These are phyloP conservation scores for Botrytis hyacinthi DNA, from an alignment of 2,329 filamentous ascomycete genomes.

Conservation along the genomic window DNA sequence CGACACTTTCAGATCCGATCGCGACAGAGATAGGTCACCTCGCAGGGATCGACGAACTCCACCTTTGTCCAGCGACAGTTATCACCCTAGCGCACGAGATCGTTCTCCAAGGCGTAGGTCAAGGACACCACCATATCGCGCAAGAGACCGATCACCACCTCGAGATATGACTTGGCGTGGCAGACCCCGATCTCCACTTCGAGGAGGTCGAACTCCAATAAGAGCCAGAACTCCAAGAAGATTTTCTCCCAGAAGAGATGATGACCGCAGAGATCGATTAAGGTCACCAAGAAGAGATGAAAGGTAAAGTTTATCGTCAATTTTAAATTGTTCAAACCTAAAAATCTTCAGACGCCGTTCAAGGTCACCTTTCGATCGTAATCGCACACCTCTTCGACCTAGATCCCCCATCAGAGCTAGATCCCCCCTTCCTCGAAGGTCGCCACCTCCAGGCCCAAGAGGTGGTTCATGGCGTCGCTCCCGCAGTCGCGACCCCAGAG, in stretches of 20 bases:
- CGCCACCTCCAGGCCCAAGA: constrained; percentile 40
- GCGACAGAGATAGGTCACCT: constrained; percentile 33
- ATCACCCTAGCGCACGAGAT: constrained; percentile 33
- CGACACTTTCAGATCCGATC: constrained; percentile 33
- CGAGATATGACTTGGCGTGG: constrained; percentile 31
- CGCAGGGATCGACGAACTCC: constrained; percentile 32
- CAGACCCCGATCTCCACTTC: constrained; percentile 33
- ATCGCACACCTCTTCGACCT: constrained; percentile 33
- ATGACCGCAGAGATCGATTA: constrained; percentile 42
- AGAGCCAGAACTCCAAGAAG: constrained; percentile 37
- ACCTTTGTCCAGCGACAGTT: constrained; percentile 34
- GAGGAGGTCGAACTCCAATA: constrained; percentile 40
- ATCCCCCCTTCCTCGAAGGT: constrained; percentile 38
- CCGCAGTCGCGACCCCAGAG: constrained; percentile 52
- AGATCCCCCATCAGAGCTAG: constrained; percentile 31
- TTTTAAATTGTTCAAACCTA: constrained; percentile 14
- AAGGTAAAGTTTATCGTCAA: constrained; percentile 24
- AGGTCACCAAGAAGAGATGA: constrained; percentile 37
- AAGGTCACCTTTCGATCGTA: constrained; percentile 39
- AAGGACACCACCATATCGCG: constrained; percentile 34
- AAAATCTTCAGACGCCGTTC: constrained; percentile 36
- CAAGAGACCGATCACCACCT: constrained; percentile 35
- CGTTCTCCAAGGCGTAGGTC: constrained; percentile 37
- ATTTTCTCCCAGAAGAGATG: constrained; percentile 41
- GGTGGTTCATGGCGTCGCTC: constrained; percentile 42